These are phyloP conservation scores for Schizosaccharomyces pombe DNA, from an alignment of 805 yeast species.

Conservation along the genomic window ASM294v3 CU329670.1:2992501-2993000, in stretches of 20 bases:
- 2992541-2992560: no score
- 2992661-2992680: constrained; percentile 99
- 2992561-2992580: no score
- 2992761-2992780: constrained; percentile 99
- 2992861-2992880: constrained; percentile 99
- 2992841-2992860: constrained; percentile 98
- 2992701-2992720: constrained; percentile 99
- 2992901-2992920: constrained; percentile 98
- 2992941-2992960: constrained; percentile 99
- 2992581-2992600: neutral
- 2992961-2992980: constrained; percentile 98
- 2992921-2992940: constrained; percentile 99
- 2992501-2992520: no score
- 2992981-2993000: constrained; percentile 99
- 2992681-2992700: constrained; percentile 99
- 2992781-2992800: constrained; percentile 95
- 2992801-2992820: constrained; percentile 95
- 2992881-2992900: constrained; percentile 99
- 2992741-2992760: constrained; percentile 96
- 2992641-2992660: constrained; percentile 28
- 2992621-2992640: neutral
- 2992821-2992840: constrained; percentile 91
- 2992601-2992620: neutral
- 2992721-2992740: constrained; percentile 44
- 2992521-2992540: no score